phyloP scores from a whole-genome alignment of 2,329 filamentous ascomycete species.

The Talaromyces islandicus region DNA sequence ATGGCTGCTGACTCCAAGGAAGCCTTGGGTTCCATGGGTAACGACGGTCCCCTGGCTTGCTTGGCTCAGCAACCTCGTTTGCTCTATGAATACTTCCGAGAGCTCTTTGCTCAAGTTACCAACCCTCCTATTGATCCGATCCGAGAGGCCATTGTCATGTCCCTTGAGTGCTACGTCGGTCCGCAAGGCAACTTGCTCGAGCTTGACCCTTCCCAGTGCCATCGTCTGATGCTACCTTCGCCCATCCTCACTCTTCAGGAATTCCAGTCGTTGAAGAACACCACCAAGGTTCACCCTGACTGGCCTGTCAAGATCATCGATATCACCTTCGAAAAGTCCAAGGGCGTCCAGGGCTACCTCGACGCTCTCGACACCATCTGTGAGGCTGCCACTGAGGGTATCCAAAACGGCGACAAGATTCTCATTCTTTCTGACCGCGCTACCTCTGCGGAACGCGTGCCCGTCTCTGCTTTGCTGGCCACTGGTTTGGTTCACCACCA shows the following conservation, averaged over 20 bases:
- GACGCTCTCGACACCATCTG: constrained; percentile 85
- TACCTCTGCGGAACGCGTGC: constrained; percentile 72
- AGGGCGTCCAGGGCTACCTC: constrained; percentile 78
- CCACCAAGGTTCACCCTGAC: constrained; percentile 63
- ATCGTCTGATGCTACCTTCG: constrained; percentile 76
- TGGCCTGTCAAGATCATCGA: constrained; percentile 91
- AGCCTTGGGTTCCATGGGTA: constrained; percentile 94
- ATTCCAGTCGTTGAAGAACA: constrained; percentile 80
- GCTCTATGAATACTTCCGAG: constrained; percentile 93
- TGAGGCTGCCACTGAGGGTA: constrained; percentile 73
- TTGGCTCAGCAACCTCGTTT: constrained; percentile 83
- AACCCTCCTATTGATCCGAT: constrained; percentile 98
- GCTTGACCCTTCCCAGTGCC: constrained; percentile 87
- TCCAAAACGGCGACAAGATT: constrained; percentile 76
- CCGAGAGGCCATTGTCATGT: constrained; percentile 97
- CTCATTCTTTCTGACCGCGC: constrained; percentile 86
- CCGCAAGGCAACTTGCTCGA: constrained; percentile 92
- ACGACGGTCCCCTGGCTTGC: constrained; percentile 88
- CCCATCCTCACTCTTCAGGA: constrained; percentile 85
- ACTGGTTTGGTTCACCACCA: constrained; percentile 95
- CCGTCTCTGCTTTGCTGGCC: constrained; percentile 79
- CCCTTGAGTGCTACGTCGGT: constrained; percentile 89
- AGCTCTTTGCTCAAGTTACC: constrained; percentile 95
- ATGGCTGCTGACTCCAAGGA: constrained; percentile 98
- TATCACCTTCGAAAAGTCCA: constrained; percentile 82